These are phyloP conservation scores for Eremochloa ophiuroides DNA, from an alignment of 176 grass and related monocot genomes.

Conservation along the genomic window DNA sequence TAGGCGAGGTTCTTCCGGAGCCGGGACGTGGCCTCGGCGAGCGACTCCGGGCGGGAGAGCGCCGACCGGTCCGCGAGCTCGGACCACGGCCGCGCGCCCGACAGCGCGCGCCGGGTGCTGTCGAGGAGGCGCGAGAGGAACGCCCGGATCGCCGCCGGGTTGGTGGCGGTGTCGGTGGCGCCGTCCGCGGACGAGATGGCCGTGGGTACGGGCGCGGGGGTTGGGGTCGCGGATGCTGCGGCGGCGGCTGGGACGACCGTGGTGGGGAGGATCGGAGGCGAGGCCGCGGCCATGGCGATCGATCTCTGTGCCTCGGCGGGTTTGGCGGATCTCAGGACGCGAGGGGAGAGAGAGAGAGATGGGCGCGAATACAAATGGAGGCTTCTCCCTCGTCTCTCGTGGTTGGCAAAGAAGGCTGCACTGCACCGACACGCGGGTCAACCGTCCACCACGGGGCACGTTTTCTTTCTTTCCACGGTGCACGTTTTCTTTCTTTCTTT, in stretches of 20 bases:
- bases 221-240: background rate
- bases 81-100: conserved; percentile 37
- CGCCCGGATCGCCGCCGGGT: conserved; percentile 7
- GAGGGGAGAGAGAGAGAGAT: background rate
- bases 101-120: conserved; percentile 15
- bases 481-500: too few species aligned
- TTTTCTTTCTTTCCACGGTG: too few species aligned
- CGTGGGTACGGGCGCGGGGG: background rate
- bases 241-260: background rate
- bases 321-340: background rate
- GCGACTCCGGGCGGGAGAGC: background rate
- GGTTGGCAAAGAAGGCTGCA: background rate
- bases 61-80: background rate
- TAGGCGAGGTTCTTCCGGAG: conserved; percentile 73
- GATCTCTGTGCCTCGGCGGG: background rate
- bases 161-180: background rate
- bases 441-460: background rate
- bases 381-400: background rate
- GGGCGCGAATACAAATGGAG: background rate
- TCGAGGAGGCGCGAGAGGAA: conserved; percentile 32
- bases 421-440: background rate
- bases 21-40: conserved; percentile 47
- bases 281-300: conserved; percentile 7
- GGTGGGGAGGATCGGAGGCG: conserved; percentile 24
- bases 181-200: background rate